Evolutionary conservation across 2,329 filamentous ascomycete species (phyloP).

Genomic region (Colletotrichum sp.): DNA sequence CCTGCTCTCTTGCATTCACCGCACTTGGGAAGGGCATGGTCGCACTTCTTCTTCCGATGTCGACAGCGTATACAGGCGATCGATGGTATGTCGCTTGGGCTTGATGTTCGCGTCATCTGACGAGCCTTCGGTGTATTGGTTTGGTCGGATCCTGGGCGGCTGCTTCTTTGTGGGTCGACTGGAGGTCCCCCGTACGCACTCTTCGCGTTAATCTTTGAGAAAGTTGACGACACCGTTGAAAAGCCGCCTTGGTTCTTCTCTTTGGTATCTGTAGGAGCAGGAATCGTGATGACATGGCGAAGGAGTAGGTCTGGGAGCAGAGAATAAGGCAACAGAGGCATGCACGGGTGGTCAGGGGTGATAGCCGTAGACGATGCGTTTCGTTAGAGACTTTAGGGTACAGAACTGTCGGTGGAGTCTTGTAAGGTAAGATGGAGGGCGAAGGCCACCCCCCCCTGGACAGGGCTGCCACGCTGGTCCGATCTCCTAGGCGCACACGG

Average conservation of each 20-base stretch:
- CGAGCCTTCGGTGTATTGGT: not conserved
- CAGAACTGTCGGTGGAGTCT: not conserved
- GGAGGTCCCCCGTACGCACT: not conserved
- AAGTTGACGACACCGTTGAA: not conserved
- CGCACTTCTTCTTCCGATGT: conserved; percentile 2
- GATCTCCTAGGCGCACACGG: not conserved
- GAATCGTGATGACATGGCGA: not conserved
- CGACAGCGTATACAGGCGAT: not conserved
- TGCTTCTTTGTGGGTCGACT: not conserved
- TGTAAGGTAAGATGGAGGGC: not conserved
- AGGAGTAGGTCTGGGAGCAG: not conserved
- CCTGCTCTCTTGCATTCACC: not conserved
- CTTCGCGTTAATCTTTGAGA: not conserved
- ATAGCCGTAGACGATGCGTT: not conserved
- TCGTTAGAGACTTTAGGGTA: not conserved
- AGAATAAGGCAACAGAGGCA: not conserved
- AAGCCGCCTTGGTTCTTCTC: not conserved
- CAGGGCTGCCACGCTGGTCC: not conserved
- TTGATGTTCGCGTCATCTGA: not conserved
- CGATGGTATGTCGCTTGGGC: not conserved
- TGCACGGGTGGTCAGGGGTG: not conserved
- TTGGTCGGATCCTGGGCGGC: not conserved
- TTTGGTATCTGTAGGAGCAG: not conserved
- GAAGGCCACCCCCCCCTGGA: not conserved
- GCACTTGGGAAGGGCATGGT: not conserved